These are phyloP conservation scores for Salicornia ramosissima DNA, from an alignment of 148 eudicot species.

Conservation along the genomic window DNA sequence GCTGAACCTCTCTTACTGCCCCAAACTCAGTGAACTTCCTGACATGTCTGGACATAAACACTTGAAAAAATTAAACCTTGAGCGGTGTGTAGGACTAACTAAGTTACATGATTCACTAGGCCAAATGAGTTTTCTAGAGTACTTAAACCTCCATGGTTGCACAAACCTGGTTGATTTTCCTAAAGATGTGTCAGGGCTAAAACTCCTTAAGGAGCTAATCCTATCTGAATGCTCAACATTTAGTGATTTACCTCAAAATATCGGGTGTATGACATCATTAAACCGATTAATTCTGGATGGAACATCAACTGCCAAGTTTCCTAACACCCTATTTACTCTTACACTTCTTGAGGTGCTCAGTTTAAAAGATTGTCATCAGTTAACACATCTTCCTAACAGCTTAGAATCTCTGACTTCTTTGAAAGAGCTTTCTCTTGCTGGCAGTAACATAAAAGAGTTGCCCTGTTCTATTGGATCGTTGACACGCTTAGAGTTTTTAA, in stretches of 20 bases:
- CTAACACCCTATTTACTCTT: slow-evolving; percentile 34
- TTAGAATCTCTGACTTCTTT: slow-evolving; percentile 39
- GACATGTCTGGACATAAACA: slow-evolving; percentile 41
- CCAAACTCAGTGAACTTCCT: slow-evolving; percentile 41
- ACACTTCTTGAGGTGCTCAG: slow-evolving; percentile 44
- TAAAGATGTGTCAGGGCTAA: slow-evolving; percentile 50
- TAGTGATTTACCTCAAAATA: slow-evolving; percentile 35
- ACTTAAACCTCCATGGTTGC: slow-evolving; percentile 44
- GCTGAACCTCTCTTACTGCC: slow-evolving; percentile 43
- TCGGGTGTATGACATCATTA: slow-evolving; percentile 45
- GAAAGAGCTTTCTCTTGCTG: slow-evolving; percentile 31
- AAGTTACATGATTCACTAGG: slow-evolving; percentile 51
- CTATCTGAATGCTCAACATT: slow-evolving; percentile 50
- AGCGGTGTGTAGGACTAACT: slow-evolving; percentile 40
- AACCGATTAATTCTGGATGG: slow-evolving; percentile 32
- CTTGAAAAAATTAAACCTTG: slow-evolving; percentile 48
- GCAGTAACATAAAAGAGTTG: slow-evolving; percentile 32
- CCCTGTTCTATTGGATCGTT: slow-evolving; percentile 40
- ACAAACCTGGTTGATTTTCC: slow-evolving; percentile 43
- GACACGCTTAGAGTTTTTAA: slow-evolving; percentile 38
- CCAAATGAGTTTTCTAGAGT: slow-evolving; percentile 33
- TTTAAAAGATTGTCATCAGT: slow-evolving; percentile 29
- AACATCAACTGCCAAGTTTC: slow-evolving; percentile 41
- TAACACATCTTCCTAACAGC: slow-evolving; percentile 36
- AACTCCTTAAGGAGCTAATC: slow-evolving; percentile 37